Evolutionary conservation across 352 stramenopile species (phyloP), one percentile per base, ranked within the genome.

Genomic region (Pythium folliculosum): DNA sequence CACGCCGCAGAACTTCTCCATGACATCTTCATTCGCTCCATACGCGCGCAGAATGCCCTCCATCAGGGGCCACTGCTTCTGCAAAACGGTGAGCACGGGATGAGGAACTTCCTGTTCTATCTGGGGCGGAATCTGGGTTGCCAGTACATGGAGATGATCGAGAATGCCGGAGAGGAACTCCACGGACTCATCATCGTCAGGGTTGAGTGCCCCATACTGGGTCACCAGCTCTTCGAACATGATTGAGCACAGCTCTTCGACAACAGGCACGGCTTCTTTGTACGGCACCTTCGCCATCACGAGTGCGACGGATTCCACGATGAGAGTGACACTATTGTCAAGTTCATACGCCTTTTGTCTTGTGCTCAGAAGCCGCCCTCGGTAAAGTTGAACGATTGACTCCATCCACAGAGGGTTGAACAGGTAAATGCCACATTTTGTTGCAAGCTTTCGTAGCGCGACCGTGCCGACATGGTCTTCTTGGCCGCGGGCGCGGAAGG

Each of bases 381-480:
- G 75, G 44, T 93, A 92, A 50, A 93, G 32, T 16, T 78, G 73
- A 9, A 93, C 73, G 48, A 91, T 75, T 9, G 86, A 75, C 22
- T 92, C 81, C 66, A 94, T 83, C 86, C 86, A 94, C 52, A 72
- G 51, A 13, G 75, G 70, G 40, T 78, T 91, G 55, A 91, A 91
- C 19, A 92, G 81, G 53, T 91, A 70, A 3, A 58, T 65, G 9
- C 86, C 86, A 56, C 84, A 94, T 13, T 81, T 75, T 32, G 75
- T 77, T 14, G 82, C 87, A 19, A 94, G 71, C 54, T 94, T 94
- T 43, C 80, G 75, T 43, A 94, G 64, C 23, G 86, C 75, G 10
- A 94, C 83, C 9, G 81, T 76, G n/a, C 82, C 86, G 23, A 91
- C 66, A 27, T 94, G 86, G 55, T 94, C 84, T 63, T 90, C 75